A percentile compares a stretch with the other conserved stretches of the same genome.
Conservation (phyloP, 352 stramenopile species). For the Globisporangium alternatum region DNA sequence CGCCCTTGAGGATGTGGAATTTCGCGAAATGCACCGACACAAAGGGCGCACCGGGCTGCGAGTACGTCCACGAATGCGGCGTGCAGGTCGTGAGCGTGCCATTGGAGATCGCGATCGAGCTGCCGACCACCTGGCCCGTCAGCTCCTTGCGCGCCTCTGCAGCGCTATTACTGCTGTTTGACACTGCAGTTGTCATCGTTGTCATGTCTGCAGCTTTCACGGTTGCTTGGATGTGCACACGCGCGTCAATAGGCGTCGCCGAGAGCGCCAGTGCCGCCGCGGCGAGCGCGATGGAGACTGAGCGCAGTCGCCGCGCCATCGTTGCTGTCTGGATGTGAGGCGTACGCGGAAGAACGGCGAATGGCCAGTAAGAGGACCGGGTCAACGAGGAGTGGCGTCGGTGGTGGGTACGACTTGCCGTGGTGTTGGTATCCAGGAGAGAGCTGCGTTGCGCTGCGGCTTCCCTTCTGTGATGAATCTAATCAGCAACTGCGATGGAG, state of each 20-base stretch:
- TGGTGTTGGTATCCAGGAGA: neutral
- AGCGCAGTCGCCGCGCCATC: neutral
- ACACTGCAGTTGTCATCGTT: neutral
- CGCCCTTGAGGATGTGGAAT: conserved; percentile 31
- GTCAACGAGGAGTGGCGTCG: neutral
- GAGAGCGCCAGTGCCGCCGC: neutral
- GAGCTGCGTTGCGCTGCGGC: no score
- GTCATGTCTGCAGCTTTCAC: neutral
- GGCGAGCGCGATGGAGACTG: neutral
- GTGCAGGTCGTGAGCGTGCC: conserved; percentile 27
- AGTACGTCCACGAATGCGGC: conserved; percentile 20
- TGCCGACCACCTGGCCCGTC: conserved; percentile 29
- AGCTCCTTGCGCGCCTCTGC: conserved; percentile 1
- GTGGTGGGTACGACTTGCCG: no score
- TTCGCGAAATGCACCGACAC: conserved; percentile 39
- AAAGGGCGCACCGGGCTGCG: conserved; percentile 29
- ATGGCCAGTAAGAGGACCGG: neutral
- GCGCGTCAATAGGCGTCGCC: neutral
- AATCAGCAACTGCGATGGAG: neutral
- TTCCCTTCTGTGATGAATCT: no score
- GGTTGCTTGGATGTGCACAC: conserved; percentile 3
- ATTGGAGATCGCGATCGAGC: conserved; percentile 31
- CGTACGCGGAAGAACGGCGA: neutral
- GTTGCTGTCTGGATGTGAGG: neutral
- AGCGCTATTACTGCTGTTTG: neutral